Evolutionary conservation across 2,329 filamentous ascomycete species (phyloP).

Genomic region (Colletotrichum paranaense): DNA sequence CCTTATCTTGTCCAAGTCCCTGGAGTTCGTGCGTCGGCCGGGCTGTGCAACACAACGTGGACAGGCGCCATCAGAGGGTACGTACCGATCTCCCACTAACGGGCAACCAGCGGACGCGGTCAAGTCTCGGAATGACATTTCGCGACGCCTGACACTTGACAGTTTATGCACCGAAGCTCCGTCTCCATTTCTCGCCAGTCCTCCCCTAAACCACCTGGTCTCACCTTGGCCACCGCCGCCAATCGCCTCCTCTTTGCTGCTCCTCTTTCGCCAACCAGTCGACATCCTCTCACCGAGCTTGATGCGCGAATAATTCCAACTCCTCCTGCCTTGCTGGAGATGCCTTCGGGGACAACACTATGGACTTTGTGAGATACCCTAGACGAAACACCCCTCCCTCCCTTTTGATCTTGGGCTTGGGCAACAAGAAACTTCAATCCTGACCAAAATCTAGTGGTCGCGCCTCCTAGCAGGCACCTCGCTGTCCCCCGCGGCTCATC

Average conservation of each 20-base stretch:
- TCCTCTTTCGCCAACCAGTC: not conserved
- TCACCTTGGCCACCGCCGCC: not conserved
- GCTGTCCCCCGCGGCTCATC: slow-evolving; percentile 65
- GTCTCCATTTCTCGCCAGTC: not conserved
- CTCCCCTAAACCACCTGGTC: not conserved
- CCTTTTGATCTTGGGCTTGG: not conserved
- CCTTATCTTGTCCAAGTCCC: not conserved
- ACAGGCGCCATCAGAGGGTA: not conserved
- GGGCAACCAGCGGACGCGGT: slow-evolving; percentile 20
- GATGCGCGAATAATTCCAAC: slow-evolving; percentile 24
- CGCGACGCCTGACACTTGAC: slow-evolving; percentile 45
- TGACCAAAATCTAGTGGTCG: slow-evolving; percentile 65
- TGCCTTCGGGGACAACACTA: slow-evolving; percentile 57
- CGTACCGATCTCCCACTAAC: slow-evolving; percentile 1
- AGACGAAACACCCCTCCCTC: not conserved
- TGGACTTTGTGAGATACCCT: slow-evolving; percentile 65
- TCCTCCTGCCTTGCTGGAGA: slow-evolving; percentile 46
- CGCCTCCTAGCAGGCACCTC: slow-evolving; percentile 73
- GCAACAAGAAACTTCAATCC: not conserved
- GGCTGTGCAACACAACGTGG: slow-evolving; percentile 2
- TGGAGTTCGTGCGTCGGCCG: not conserved
- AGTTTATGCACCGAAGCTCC: slow-evolving; percentile 42
- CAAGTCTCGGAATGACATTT: slow-evolving; percentile 41
- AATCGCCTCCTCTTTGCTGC: not conserved
- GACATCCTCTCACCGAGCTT: not conserved